A percentile compares a stretch with the other conserved stretches of the same genome.
Conservation (phyloP, 805 yeast genomes). For the Wickerhamia fluorescens region DNA sequence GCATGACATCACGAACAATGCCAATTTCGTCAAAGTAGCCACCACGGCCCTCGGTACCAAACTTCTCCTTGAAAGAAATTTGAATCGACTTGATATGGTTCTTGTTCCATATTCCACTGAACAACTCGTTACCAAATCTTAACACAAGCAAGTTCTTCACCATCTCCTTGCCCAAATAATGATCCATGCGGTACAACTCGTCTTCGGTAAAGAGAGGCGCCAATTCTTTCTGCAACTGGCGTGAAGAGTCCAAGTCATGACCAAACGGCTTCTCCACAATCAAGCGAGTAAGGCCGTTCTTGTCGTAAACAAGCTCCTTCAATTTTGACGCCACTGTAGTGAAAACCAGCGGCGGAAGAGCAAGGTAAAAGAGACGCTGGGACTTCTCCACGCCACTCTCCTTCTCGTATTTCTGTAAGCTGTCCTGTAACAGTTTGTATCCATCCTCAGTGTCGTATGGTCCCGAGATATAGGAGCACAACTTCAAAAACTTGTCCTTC, state of each 20-base stretch:
- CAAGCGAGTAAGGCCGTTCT: conserved; percentile 62
- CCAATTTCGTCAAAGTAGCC: conserved; percentile 96
- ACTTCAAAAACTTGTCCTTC: conserved; percentile 55
- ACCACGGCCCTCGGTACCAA: conserved; percentile 98
- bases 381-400: conserved; percentile 40
- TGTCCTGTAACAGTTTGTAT: conserved; percentile 48
- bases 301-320: conserved; percentile 60
- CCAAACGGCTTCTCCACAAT: conserved; percentile 98
- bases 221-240: conserved; percentile 67
- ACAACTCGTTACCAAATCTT: conserved; percentile 85
- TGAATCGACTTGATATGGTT: conserved; percentile 74
- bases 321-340: conserved; percentile 68
- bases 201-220: conserved; percentile 87
- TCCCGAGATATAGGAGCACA: conserved; percentile 67
- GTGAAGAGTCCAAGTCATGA: conserved; percentile 74
- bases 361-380: conserved; percentile 85
- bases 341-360: conserved; percentile 92
- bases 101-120: conserved; percentile 85
- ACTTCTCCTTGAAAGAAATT: conserved; percentile 93
- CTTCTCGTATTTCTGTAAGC: conserved; percentile 54
- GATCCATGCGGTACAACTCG: conserved; percentile 93
- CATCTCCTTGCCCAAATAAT: conserved; percentile 96
- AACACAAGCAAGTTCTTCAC: conserved; percentile 86
- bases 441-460: conserved; percentile 77
- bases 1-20: conserved; percentile 96